A percentile compares a stretch with the other conserved stretches of the same genome.
Evolutionary conservation across 73 alveolate species (phyloP).

Genomic region (Stentor coeruleus): DNA sequence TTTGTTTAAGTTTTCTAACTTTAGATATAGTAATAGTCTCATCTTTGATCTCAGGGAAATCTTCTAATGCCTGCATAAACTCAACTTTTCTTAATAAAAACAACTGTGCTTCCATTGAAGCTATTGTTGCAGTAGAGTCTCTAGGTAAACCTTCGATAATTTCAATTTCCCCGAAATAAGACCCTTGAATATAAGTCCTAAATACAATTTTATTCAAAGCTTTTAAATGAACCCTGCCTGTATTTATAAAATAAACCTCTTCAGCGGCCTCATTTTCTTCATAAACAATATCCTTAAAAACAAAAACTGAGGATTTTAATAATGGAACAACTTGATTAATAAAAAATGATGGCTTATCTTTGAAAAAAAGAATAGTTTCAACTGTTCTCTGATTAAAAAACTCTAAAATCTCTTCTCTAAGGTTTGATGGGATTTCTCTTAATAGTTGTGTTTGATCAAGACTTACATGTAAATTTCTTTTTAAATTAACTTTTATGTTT

Average conservation of each 20-base stretch:
- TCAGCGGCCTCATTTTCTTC: not conserved
- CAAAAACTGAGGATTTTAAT: not conserved
- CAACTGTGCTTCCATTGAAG: not conserved
- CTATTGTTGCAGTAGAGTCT: not conserved
- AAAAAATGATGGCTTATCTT: not conserved
- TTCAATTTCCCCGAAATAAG: conserved; percentile 8
- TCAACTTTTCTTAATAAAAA: not conserved
- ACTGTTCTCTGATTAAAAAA: not conserved
- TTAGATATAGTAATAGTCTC: not conserved
- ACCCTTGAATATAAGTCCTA: not conserved
- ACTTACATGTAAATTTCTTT: not conserved
- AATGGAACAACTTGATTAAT: not conserved
- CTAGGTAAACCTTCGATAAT: not conserved
- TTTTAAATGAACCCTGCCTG: not conserved
- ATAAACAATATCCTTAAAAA: not conserved
- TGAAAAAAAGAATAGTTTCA: not conserved
- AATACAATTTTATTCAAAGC: not conserved
- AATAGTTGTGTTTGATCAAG: not conserved
- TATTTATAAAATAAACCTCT: not conserved
- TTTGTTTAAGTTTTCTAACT: not conserved
- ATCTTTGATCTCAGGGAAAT: not conserved
- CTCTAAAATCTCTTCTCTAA: not conserved
- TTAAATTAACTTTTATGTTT: not conserved
- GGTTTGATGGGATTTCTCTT: not conserved
- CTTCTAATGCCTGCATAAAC: not conserved